Conservation (phyloP, 306 rosid species). For the Argentina anserina region DNA sequence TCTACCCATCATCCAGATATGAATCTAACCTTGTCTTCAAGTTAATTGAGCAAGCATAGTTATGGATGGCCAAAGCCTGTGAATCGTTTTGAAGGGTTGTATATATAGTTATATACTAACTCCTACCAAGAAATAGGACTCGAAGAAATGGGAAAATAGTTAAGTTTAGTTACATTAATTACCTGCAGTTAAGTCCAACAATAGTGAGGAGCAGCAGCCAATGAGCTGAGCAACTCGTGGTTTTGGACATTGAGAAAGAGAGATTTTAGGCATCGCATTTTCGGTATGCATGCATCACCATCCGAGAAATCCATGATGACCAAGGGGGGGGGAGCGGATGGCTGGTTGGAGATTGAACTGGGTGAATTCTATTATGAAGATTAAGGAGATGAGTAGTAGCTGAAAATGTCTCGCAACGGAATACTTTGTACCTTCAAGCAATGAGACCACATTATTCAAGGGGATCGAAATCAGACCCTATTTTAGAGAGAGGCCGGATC, state of each 20-base stretch:
- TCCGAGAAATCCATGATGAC: too few species aligned
- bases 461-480: background rate
- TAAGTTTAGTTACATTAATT: background rate
- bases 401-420: background rate
- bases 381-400: background rate
- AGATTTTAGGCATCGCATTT: background rate
- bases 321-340: background rate
- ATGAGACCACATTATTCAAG: background rate
- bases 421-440: background rate
- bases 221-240: background rate
- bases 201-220: background rate
- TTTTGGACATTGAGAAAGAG: background rate
- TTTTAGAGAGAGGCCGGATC: background rate
- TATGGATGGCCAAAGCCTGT: slow-evolving; percentile 5
- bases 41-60: background rate
- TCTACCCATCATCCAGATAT: background rate
- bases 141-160: background rate
- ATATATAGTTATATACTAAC: background rate
- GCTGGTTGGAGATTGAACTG: background rate
- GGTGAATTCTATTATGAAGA: background rate
- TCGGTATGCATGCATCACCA: background rate
- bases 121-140: too few species aligned
- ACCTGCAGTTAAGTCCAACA: background rate
- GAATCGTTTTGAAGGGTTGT: background rate
- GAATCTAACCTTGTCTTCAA: background rate